Evolutionary conservation across 2,329 filamentous ascomycete genomes (phyloP).

Genomic region (Aspergillus ochraceus): DNA sequence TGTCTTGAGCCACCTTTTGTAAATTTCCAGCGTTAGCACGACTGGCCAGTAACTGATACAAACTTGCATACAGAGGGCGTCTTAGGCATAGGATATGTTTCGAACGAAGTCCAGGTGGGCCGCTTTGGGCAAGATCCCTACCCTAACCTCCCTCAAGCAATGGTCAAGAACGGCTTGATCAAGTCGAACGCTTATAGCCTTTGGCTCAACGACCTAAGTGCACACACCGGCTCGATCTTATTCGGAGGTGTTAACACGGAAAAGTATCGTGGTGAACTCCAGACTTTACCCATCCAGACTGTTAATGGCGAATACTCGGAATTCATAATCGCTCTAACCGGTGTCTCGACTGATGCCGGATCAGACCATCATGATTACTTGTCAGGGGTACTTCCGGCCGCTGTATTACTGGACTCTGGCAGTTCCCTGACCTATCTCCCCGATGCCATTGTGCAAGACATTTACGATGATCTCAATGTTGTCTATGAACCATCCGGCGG

Average conservation of each 20-base stretch:
- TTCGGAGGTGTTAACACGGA: conserved; percentile 73
- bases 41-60: not conserved
- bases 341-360: conserved; percentile 45
- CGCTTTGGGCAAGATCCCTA: conserved; percentile 55
- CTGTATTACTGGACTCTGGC: conserved; percentile 43
- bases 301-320: conserved; percentile 55
- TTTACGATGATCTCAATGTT: conserved; percentile 62
- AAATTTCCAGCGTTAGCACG: not conserved
- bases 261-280: conserved; percentile 62
- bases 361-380: conserved; percentile 24
- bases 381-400: conserved; percentile 42
- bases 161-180: conserved; percentile 63
- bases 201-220: conserved; percentile 71
- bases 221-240: conserved; percentile 65
- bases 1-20: not conserved
- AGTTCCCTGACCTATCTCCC: conserved; percentile 42
- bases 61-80: conserved; percentile 64
- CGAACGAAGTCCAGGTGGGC: conserved; percentile 66
- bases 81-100: conserved; percentile 77
- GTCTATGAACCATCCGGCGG: conserved; percentile 58
- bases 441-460: conserved; percentile 35
- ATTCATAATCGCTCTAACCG: conserved; percentile 70
- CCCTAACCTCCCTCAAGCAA: conserved; percentile 66
- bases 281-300: conserved; percentile 66
- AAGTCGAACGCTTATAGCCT: conserved; percentile 69